A percentile compares a stretch with the other conserved stretches of the same genome.
phyloP scores from a whole-genome alignment of 1,284 basidiomycete species.

The Meripilus lineatus region DNA sequence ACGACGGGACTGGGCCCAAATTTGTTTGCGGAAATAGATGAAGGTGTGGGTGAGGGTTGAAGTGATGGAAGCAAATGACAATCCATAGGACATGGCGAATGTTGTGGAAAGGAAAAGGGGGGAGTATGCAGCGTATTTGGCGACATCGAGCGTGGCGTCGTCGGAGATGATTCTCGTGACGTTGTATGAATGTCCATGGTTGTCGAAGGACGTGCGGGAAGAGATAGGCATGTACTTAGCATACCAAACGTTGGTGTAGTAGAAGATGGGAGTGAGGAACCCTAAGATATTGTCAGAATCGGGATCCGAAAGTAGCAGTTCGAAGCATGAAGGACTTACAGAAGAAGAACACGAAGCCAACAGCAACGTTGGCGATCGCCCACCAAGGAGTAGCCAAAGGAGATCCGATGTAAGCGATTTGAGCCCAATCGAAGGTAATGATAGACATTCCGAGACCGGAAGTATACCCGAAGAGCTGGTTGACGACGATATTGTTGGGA shows the following conservation, averaged over 20 bases:
- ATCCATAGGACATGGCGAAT: conserved; percentile 52
- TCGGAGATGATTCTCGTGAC: conserved; percentile 56
- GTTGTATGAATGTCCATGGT: conserved; percentile 63
- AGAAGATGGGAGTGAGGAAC: conserved; percentile 60
- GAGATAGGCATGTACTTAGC: conserved; percentile 57
- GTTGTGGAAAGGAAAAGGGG: conserved; percentile 53
- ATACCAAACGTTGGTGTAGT: conserved; percentile 58
- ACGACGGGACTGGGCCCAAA: conserved; percentile 43
- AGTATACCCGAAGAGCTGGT: conserved; percentile 75
- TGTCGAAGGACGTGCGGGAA: conserved; percentile 51
- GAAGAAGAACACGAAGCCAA: conserved; percentile 71
- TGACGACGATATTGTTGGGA: conserved; percentile 62
- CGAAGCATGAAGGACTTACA: conserved; percentile 28
- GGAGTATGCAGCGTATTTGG: conserved; percentile 54
- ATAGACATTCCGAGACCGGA: conserved; percentile 73
- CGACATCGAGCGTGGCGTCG: conserved; percentile 47
- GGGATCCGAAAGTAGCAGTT: conserved; percentile 81
- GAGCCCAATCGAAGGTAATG: conserved; percentile 66
- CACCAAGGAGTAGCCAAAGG: conserved; percentile 63
- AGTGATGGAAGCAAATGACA: conserved; percentile 53
- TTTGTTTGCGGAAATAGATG: conserved; percentile 54
- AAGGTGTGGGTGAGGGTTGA: conserved; percentile 53
- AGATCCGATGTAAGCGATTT: conserved; percentile 51
- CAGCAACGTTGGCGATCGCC: conserved; percentile 72
- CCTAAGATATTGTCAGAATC: conserved; percentile 75